Evolutionary conservation across 495 filamentous ascomycete species (phyloP).

Genomic region (Aspergillus nidulans): DNA sequence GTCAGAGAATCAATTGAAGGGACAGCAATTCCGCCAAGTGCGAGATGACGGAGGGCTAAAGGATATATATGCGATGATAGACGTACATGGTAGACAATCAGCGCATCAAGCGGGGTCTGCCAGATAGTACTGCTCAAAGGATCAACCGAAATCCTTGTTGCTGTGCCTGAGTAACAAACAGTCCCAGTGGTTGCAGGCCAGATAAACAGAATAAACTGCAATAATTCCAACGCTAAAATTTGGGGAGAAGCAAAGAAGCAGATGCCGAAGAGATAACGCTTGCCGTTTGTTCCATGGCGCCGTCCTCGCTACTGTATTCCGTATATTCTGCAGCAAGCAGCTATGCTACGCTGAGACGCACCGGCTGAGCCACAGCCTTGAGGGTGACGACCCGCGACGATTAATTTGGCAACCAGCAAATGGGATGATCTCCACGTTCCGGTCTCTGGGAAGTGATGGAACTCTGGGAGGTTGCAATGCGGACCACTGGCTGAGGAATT

Average conservation of each 20-base stretch:
- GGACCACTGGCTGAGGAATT: neutral
- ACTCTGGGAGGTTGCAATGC: neutral
- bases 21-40: neutral
- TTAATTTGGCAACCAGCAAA: neutral
- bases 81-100: slow-evolving; percentile 11
- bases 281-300: slow-evolving; percentile 1
- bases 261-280: neutral
- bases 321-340: neutral
- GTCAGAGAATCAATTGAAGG: slow-evolving; percentile 10
- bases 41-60: neutral
- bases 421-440: neutral
- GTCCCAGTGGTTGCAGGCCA: neutral
- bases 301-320: too few relatives aligned
- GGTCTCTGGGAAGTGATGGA: neutral
- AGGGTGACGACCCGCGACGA: neutral
- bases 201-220: neutral
- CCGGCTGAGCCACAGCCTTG: neutral
- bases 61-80: neutral
- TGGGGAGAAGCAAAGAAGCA: neutral
- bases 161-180: neutral
- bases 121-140: slow-evolving; percentile 1
- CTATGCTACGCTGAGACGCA: neutral
- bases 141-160: slow-evolving; percentile 1
- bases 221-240: neutral
- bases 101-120: neutral